These are phyloP conservation scores for Auricularia sp. DNA, from an alignment of 768 basidiomycete species.

Conservation along the genomic window DNA sequence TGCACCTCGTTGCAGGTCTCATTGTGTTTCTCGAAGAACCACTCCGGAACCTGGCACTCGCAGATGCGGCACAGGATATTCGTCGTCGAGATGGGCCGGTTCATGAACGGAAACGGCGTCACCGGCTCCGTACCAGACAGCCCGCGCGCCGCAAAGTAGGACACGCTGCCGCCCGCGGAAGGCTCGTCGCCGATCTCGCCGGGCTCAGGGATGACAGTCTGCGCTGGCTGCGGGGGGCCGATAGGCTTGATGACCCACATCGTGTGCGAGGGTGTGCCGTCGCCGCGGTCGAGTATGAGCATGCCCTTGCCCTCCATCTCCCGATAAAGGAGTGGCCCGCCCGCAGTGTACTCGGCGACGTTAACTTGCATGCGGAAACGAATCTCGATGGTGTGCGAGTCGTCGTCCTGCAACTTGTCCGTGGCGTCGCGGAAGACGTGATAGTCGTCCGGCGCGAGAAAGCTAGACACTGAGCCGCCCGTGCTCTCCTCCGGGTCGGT, in stretches of 20 bases:
- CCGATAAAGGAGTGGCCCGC: slow-evolving; percentile 44
- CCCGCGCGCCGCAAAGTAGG: slow-evolving; percentile 2
- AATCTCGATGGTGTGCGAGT: slow-evolving; percentile 89
- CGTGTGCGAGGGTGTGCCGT: slow-evolving; percentile 80
- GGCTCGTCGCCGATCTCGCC: slow-evolving; percentile 31
- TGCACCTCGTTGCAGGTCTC: slow-evolving; percentile 97
- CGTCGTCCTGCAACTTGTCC: slow-evolving; percentile 74
- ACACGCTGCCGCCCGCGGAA: slow-evolving; percentile 12
- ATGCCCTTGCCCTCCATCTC: slow-evolving; percentile 97
- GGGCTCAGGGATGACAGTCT: slow-evolving; percentile 45
- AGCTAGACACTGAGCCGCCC: slow-evolving; percentile 69
- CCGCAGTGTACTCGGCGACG: slow-evolving; percentile 32
- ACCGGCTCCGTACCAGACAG: slow-evolving; percentile 32
- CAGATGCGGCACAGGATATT: slow-evolving; percentile 94
- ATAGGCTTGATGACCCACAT: slow-evolving; percentile 96
- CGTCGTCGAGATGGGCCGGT: slow-evolving; percentile 66
- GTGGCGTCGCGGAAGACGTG: slow-evolving; percentile 81
- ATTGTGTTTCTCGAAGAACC: slow-evolving; percentile 99
- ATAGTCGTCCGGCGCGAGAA: slow-evolving; percentile 72
- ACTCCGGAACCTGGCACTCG: slow-evolving; percentile 91
- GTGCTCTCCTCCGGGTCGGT: slow-evolving; percentile 71
- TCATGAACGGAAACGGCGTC: slow-evolving; percentile 60
- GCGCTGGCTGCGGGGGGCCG: slow-evolving; percentile 56
- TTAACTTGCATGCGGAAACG: slow-evolving; percentile 78
- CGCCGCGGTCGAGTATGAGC: slow-evolving; percentile 85